Conservation (phyloP, 257 asterid genomes). For the Solanum chiquidenum region DNA sequence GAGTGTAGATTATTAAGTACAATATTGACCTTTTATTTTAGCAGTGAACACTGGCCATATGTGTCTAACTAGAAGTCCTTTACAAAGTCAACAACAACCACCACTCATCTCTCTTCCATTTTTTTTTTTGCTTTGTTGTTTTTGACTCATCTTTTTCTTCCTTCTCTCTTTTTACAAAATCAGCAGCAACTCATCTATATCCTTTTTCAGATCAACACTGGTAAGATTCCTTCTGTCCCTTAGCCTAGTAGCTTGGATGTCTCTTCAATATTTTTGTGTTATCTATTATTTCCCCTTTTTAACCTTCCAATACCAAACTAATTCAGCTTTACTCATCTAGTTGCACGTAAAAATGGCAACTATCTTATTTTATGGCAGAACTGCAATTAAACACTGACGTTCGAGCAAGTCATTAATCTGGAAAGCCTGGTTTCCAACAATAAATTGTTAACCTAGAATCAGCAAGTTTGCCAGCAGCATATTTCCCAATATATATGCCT, state of each 20-base stretch:
- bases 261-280: neutral
- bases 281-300: neutral
- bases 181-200: neutral
- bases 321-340: neutral
- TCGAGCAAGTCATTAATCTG: neutral
- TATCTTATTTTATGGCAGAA: neutral
- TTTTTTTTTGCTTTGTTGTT: neutral
- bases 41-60: neutral
- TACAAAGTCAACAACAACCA: neutral
- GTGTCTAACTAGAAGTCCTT: neutral
- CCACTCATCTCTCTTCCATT: neutral
- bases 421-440: neutral
- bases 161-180: neutral
- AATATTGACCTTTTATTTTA: neutral
- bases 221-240: neutral
- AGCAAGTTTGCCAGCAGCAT: neutral
- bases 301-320: neutral
- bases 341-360: neutral
- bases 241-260: neutral
- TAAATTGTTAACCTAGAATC: neutral
- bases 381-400: neutral
- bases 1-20: neutral
- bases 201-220: neutral
- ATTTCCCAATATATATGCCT: neutral
- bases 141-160: neutral